These are phyloP conservation scores for Rhizopus sp. DNA, from an alignment of 371 early-diverging fungal genomes.

Conservation along the genomic window DNA sequence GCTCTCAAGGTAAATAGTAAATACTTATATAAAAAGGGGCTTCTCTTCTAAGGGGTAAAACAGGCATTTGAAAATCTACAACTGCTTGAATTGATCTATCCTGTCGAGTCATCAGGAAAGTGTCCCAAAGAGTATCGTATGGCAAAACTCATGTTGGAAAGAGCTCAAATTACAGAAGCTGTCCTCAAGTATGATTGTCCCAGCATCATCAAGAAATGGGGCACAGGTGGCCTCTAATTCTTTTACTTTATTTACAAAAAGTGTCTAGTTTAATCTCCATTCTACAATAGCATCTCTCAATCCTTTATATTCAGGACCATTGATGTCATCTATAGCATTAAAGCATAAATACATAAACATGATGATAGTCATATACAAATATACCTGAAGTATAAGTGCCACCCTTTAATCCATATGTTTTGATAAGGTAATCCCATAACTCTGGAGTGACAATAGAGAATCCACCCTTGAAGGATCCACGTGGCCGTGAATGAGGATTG, in stretches of 20 bases:
- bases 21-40: neutral
- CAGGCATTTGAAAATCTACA: conserved; percentile 79
- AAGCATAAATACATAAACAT: neutral
- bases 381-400: conserved; percentile 36
- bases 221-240: conserved; percentile 12
- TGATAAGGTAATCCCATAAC: conserved; percentile 45
- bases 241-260: neutral
- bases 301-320: conserved; percentile 36
- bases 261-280: conserved; percentile 37
- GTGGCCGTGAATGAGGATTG: conserved; percentile 36
- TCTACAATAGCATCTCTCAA: conserved; percentile 34
- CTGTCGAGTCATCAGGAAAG: conserved; percentile 57
- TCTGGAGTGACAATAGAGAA: conserved; percentile 45
- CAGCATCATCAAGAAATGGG: conserved; percentile 59
- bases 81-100: conserved; percentile 69
- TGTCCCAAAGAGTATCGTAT: conserved; percentile 87
- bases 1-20: conserved; percentile 72
- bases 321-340: conserved; percentile 28
- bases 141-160: conserved; percentile 76
- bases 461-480: conserved; percentile 38
- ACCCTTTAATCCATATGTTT: conserved; percentile 43
- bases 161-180: conserved; percentile 67
- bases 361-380: neutral
- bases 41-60: neutral
- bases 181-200: conserved; percentile 63